Percentiles rank a stretch among this genome's conserved stretches.
These are phyloP conservation scores for Solanum piurae DNA, from an alignment of 257 asterid genomes.

Conservation along the genomic window DNA sequence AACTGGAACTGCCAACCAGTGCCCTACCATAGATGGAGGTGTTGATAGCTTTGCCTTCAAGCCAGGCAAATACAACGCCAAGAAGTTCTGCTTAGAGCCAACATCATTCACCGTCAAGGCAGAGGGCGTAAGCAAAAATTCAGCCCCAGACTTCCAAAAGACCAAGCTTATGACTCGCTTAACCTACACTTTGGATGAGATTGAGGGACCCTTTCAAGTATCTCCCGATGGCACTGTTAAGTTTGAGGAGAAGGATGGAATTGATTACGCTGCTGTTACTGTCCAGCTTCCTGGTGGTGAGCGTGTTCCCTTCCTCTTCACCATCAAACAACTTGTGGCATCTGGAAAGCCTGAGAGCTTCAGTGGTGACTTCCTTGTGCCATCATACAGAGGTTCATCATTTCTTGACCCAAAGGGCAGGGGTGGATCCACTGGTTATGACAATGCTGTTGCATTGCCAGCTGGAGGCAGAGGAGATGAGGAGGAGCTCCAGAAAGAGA, in stretches of 20 bases:
- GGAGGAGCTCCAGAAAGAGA: slow-evolving; percentile 92
- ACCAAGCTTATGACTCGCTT: slow-evolving; percentile 97
- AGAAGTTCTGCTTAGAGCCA: slow-evolving; percentile 92
- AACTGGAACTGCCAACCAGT: slow-evolving; percentile 91
- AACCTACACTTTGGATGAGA: slow-evolving; percentile 95
- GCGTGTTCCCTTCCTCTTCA: slow-evolving; percentile 92
- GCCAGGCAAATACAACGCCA: slow-evolving; percentile 76
- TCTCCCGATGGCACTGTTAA: slow-evolving; percentile 65
- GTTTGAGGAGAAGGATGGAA: slow-evolving; percentile 93
- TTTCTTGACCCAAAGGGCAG: slow-evolving; percentile 99
- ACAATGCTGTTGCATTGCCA: slow-evolving; percentile 93
- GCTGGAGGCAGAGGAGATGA: slow-evolving; percentile 99
- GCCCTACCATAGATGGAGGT: slow-evolving; percentile 96
- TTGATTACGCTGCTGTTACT: slow-evolving; percentile 94
- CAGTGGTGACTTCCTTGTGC: slow-evolving; percentile 72
- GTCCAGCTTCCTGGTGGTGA: slow-evolving; percentile 99
- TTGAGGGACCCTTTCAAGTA: slow-evolving; percentile 94
- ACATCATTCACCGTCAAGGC: slow-evolving; percentile 98
- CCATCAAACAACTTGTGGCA: slow-evolving; percentile 88
- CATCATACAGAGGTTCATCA: slow-evolving; percentile 94
- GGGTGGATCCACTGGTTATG: slow-evolving; percentile 97
- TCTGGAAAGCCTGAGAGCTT: slow-evolving; percentile 74
- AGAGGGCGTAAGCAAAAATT: slow-evolving; percentile 67
- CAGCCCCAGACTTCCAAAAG: slow-evolving; percentile 79
- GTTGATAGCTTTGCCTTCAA: slow-evolving; percentile 59